A percentile compares a stretch with the other conserved stretches of the same genome.
These are phyloP conservation scores for Fusarium transvaalense DNA, from an alignment of 2,329 filamentous ascomycete genomes.

Conservation along the genomic window DNA sequence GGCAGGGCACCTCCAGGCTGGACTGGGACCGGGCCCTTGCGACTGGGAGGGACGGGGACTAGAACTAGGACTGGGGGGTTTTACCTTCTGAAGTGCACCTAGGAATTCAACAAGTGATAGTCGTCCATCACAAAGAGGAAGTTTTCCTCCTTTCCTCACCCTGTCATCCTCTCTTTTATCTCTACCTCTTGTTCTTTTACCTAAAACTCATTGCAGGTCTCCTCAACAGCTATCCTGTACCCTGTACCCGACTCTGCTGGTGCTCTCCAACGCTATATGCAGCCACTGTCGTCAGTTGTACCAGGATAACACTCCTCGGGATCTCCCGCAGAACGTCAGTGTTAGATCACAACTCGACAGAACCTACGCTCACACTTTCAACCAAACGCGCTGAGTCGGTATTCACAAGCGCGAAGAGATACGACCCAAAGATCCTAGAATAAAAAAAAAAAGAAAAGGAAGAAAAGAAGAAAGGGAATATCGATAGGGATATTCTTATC, in stretches of 20 bases:
- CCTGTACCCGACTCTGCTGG: slow-evolving; percentile 17
- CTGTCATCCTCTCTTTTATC: not conserved
- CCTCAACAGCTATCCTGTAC: slow-evolving; percentile 15
- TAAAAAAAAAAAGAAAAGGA: not conserved
- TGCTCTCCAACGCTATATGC: slow-evolving; percentile 41
- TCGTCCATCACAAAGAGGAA: not conserved
- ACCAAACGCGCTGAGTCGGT: slow-evolving; percentile 22
- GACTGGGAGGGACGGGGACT: slow-evolving; percentile 3
- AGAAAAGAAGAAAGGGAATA: not conserved
- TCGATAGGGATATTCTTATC: not conserved
- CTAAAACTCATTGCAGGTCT: not conserved
- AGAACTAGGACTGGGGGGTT: not conserved
- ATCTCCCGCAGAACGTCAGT: slow-evolving; percentile 44
- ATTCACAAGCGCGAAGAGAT: not conserved
- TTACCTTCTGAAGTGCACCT: slow-evolving; percentile 2
- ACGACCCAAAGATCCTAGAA: not conserved
- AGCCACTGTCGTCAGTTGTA: slow-evolving; percentile 50
- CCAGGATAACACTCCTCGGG: slow-evolving; percentile 44
- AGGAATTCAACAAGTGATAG: slow-evolving; percentile 16
- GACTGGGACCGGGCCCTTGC: slow-evolving; percentile 7
- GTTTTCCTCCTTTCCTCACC: slow-evolving; percentile 1
- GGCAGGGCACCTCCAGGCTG: slow-evolving; percentile 32
- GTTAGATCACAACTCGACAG: slow-evolving; percentile 3
- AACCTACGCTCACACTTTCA: slow-evolving; percentile 2
- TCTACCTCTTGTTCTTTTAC: not conserved